Evolutionary conservation across 768 basidiomycete species (phyloP), one percentile per base, ranked within the genome.

Genomic region (Neoboletus magnificus): DNA sequence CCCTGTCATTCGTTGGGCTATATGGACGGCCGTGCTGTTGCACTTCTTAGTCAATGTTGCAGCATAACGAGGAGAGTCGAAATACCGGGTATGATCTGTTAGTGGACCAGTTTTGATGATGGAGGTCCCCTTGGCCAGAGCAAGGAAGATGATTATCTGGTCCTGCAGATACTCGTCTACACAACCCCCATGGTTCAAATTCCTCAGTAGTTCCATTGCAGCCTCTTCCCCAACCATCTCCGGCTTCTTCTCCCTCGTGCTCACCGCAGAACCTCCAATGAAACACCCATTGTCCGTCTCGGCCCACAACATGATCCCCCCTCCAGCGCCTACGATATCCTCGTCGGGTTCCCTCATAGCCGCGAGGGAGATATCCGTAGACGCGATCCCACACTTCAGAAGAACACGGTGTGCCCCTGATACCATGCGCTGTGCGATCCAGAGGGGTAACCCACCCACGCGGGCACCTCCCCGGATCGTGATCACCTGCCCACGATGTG

Each of bases 111-210:
- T 79, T 44, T 74, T 76, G 27, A 91, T 74, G 50, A 73, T 74
- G 12, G 87, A 90, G 25, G 62, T 77, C 5, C 87, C 87, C 47
- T 83, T 69, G 10, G 89, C 87, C 18, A 91, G 75, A 10, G 87
- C 87, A 72, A 91, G 81, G 64, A 89, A 85, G 36, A 91, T 80
- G 44, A 91, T 82, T 20, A 91, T 84, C 64, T 91, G 89, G 67
- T 92, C 90, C 76, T 89, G 81, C 62, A 82, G 54, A 64, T 79
- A 73, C 55, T 80, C 89, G 58, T 92, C 90, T 2, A 91, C 84
- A 59, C 86, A 88, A 29, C 87, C 88, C 7, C 78, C 86, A n/a
- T 81, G 77, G 13, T 76, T 67, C 53, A 91, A 62, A 45, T 83
- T 87, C 55, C 73, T 73, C 35, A 82, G 62, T 10, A 91, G 67